Evolutionary conservation across 2,329 filamentous ascomycete genomes (phyloP).

Genomic region (Aspergillus sp.): DNA sequence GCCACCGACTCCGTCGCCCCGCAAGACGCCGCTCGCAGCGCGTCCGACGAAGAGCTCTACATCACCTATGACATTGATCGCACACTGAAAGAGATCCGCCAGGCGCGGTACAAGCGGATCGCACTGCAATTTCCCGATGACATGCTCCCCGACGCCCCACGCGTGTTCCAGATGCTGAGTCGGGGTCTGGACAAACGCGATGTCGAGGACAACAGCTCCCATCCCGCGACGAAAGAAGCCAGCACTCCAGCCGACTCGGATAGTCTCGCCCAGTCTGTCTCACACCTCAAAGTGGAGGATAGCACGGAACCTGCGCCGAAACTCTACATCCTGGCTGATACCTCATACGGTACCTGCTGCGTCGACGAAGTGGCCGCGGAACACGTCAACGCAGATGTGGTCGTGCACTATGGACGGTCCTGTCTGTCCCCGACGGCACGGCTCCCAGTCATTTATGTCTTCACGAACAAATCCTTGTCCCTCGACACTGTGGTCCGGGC

Average conservation of each 20-base stretch:
- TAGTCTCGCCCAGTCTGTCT: slow-evolving; percentile 23
- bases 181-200: slow-evolving; percentile 44
- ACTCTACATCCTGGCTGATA: slow-evolving; percentile 87
- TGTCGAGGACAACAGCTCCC: slow-evolving; percentile 11
- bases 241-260: slow-evolving; percentile 8
- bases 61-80: slow-evolving; percentile 81
- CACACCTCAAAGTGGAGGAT: slow-evolving; percentile 25
- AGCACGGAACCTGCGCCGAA: slow-evolving; percentile 29
- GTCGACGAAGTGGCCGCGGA: slow-evolving; percentile 96
- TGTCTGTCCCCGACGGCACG: slow-evolving; percentile 88
- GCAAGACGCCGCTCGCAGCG: slow-evolving; percentile 27
- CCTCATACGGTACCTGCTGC: slow-evolving; percentile 94
- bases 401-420: slow-evolving; percentile 90
- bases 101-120: slow-evolving; percentile 69
- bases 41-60: slow-evolving; percentile 67
- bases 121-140: slow-evolving; percentile 95
- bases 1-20: slow-evolving; percentile 45
- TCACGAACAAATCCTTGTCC: slow-evolving; percentile 71
- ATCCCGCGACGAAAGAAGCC: slow-evolving; percentile 13
- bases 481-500: slow-evolving; percentile 55
- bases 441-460: slow-evolving; percentile 86
- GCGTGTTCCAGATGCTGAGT: slow-evolving; percentile 68
- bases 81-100: slow-evolving; percentile 72
- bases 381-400: slow-evolving; percentile 83
- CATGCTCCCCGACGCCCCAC: slow-evolving; percentile 82